phyloP scores from a whole-genome alignment of 306 rosid species.

The Sindora glabra region DNA sequence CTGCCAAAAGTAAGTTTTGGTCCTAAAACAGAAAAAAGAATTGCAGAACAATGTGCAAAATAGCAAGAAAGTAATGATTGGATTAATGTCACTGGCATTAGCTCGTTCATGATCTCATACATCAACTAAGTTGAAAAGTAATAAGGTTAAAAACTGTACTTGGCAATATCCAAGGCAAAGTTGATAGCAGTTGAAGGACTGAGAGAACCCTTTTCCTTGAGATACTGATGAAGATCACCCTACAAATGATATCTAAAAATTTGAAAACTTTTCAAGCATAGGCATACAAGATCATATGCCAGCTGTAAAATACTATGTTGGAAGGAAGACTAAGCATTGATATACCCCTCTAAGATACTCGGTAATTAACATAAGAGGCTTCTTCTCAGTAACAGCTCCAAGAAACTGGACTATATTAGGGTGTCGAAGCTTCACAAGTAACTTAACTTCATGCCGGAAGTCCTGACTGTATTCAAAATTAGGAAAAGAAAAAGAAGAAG shows the following conservation, averaged over 20 bases:
- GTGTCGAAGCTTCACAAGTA: conserved; percentile 98
- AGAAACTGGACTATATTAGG: conserved; percentile 98
- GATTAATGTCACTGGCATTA: too few species aligned
- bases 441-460: conserved; percentile 89
- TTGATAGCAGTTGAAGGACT: conserved; percentile 64
- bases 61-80: too few species aligned
- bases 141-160: conserved; percentile 27
- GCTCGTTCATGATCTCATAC: neutral
- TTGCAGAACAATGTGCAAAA: too few species aligned
- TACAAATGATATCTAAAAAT: conserved; percentile 24
- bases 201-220: conserved; percentile 76
- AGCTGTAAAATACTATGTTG: conserved; percentile 1
- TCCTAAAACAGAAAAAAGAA: too few species aligned
- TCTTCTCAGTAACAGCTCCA: conserved; percentile 97
- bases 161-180: conserved; percentile 84
- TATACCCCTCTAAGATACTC: conserved; percentile 98
- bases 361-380: conserved; percentile 89
- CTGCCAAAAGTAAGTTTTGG: too few species aligned
- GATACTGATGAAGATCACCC: conserved; percentile 96
- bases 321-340: conserved; percentile 10
- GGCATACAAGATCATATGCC: conserved; percentile 1
- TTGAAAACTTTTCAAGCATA: conserved; percentile 12
- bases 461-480: conserved; percentile 83
- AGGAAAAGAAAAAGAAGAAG: conserved; percentile 9
- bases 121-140: neutral